Base-by-base conservation (phyloP, 495 filamentous ascomycete species). In the Hypoxylon subgilvum region DNA sequence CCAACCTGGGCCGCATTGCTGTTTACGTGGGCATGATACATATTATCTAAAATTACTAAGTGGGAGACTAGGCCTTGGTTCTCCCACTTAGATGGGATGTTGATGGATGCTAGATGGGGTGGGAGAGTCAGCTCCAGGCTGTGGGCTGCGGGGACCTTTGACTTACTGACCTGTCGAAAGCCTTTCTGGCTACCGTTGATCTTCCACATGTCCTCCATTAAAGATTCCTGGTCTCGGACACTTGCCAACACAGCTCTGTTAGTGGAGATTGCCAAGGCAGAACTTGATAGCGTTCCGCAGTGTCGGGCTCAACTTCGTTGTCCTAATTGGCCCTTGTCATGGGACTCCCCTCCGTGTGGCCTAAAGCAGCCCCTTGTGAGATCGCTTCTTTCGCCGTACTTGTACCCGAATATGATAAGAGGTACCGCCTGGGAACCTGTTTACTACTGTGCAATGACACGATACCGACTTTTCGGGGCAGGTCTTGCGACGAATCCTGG, bases 211-310 rank as follows among this genome's bases (percentile, higher is more conserved):
- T 51, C 42, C 27, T 63, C 13, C 52, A 63, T 43, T 63, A 63
- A 63, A 63, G 59, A 57, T 43, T 63, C n/a, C 34, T 44, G n/a
- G 25, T 44, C 41, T 46, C 23, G 50, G 53, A 63, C 53, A 48
- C 39, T 55, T 64, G 61, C 61, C 61, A 64, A 45, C 54, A 43
- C 49, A 59, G 35, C 54, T 64, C 22, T 18, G 55, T 36, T 36
- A 43, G 61, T 64, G 61, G 54, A 17, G 44, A 50, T 31, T 25
- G 61, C 61, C 54, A 64, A 64, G 61, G 54, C n/a, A 1, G 9
- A 21, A 47, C 54, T 55, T 64, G 55, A 64, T 64, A 54, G 44
- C 47, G 61, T 64, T 55, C 61, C 61, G 27, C 45, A 45, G 22
- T 59, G 54, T 64, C 61, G 61, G 61, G 61, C 55, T 47, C 54